A percentile compares a stretch with the other conserved stretches of the same genome.
These are phyloP conservation scores for Gentiana dahurica DNA, from an alignment of 257 asterid genomes.

Conservation along the genomic window DNA sequence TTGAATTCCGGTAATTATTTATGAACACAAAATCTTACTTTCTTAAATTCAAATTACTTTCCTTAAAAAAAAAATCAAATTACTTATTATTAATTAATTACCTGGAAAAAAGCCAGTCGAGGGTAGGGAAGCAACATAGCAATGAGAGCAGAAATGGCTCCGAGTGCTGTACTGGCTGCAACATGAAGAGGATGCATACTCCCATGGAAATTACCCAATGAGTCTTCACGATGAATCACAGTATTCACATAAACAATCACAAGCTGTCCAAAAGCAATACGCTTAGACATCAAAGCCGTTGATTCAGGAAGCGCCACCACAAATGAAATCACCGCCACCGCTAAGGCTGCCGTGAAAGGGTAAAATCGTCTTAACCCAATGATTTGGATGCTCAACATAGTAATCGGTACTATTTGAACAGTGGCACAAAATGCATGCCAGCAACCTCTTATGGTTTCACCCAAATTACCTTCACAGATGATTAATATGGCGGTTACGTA, in stretches of 20 bases:
- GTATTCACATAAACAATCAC: slow-evolving; percentile 36
- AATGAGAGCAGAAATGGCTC: slow-evolving; percentile 38
- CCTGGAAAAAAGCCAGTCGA: slow-evolving; percentile 34
- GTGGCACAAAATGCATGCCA: slow-evolving; percentile 53
- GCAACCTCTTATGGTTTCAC: slow-evolving; percentile 42
- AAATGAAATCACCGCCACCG: slow-evolving; percentile 27
- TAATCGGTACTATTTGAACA: slow-evolving; percentile 38
- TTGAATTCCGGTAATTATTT: too few relatives aligned
- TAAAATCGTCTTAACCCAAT: slow-evolving; percentile 17
- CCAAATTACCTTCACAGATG: slow-evolving; percentile 41
- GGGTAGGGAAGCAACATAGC: slow-evolving; percentile 52
- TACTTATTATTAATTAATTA: slow-evolving; percentile 4
- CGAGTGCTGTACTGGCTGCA: slow-evolving; percentile 42
- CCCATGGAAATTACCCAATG: background rate
- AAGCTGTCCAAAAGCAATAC: slow-evolving; percentile 58
- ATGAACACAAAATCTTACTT: too few relatives aligned
- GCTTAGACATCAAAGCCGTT: slow-evolving; percentile 37
- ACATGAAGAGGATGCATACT: slow-evolving; percentile 38
- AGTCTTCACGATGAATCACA: slow-evolving; percentile 14
- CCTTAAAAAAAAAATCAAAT: too few relatives aligned
- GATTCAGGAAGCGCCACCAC: slow-evolving; percentile 42
- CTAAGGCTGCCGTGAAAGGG: slow-evolving; percentile 19
- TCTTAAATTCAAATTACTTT: too few relatives aligned
- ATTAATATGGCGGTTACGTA: slow-evolving; percentile 39
- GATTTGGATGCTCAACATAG: slow-evolving; percentile 23